Base-by-base conservation (phyloP, 768 basidiomycete species). In the Kwoniella heveanensis region DNA sequence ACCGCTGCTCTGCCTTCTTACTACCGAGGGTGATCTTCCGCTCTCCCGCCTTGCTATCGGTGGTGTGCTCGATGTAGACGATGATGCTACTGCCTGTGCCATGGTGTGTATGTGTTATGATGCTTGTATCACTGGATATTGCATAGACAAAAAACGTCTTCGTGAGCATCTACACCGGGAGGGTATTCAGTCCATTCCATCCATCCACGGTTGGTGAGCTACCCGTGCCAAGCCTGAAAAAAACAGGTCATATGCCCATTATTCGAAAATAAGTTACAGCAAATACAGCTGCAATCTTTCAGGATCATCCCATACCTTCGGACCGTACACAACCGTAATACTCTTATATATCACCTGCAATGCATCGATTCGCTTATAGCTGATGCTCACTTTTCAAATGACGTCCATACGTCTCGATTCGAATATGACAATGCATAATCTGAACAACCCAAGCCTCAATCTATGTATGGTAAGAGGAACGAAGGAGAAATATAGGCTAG, bases 1-100 rank as follows among this genome's bases (percentile, higher is more conserved):
- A 7, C 47, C 51, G 32, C 30, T 19, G 32, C 30, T 19, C 19
- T 44, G 49, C 46, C 58, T 24, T 53, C 57, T 37, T 21, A 60
- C 21, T 10, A 5, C 25, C 17, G 57, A 58, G 15, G 30, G 37
- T 47, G 22, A 21, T 37, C 9, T 7, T 44, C 39, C 39, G 3
- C 39, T n/a, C n/a, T n/a, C 39, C 39, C 39, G 9, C 39, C 39
- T 44, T 19, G 32, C 52, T 25, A n/a, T 44, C 39, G 39, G 3
- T 44, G 24, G 24, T 54, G 53, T 54, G 24, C 29, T 54, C 13
- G 17, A 25, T 52, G 51, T 17, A 13, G 25, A 25, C 25, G 25
- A 29, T 52, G 32, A 32, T 32, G 32, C 32, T 13, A 32, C 17
- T 44, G 32, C 32, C 32, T 44, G 39, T 44, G 39, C 39, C 39